Evolutionary conservation across 371 early-diverging fungal species (phyloP), one percentile per base, ranked within the genome.

Genomic region (Mortierella sp.): DNA sequence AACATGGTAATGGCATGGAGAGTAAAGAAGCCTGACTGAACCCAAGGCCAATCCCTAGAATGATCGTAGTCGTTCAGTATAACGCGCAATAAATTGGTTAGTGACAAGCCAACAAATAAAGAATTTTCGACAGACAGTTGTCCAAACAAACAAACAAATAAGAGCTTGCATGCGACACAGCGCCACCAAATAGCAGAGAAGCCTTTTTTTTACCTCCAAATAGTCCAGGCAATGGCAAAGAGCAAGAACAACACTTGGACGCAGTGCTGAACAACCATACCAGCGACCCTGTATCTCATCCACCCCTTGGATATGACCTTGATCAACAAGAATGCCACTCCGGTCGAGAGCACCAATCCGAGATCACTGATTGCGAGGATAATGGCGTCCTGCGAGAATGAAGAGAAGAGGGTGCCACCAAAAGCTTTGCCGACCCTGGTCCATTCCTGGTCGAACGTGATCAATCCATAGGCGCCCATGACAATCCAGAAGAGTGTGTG

Each of bases 401-500:
- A 81, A 24, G 91, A 85, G 73, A 90, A 94, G 60, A 94, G 89
- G 7, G 89, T 87, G 41, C 91, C 80, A 21, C 94, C 91, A 38
- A 98, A 78, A 24, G 93, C 77, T 32, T 90, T 90, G 44, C 99
- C 99, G 74, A 91, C 93, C 32, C 81, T 82, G 77, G 92, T 91
- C 87, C 92, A 95, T 79, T 95, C 95, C 38, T 92, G 87, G 27
- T 94, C 90, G 38, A 95, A 80, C 2, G 95, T 93, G 71, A 93
- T 93, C 29, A 96, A 75, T 8, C 95, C 90, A 81, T 96, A 97
- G 71, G 94, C 92, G 21, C 92, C 95, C 91, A 97, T 95, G 43
- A 93, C 92, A 43, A 97, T 92, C 98, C 98, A 99, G 88, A 98
- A 98, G 12, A 98, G 90, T 0, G 95, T 95, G 78, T 96, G 96